These are phyloP conservation scores for Coprinopsis sp. DNA, from an alignment of 768 basidiomycete genomes.

Conservation along the genomic window DNA sequence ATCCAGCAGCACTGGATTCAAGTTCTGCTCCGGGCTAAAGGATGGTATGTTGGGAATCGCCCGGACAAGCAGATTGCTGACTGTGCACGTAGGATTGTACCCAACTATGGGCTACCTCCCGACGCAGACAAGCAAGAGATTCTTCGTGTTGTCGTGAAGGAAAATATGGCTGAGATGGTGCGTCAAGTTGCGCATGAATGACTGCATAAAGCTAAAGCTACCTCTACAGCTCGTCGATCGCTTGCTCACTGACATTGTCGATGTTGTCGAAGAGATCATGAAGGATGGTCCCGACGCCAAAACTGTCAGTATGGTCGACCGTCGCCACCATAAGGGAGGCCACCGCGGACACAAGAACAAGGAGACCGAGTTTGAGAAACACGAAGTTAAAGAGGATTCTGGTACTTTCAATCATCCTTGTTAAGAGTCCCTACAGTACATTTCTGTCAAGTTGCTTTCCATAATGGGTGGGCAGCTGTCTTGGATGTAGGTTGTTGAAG, in stretches of 20 bases:
- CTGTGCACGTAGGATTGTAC: conserved; percentile 37
- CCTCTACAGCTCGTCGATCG: conserved; percentile 51
- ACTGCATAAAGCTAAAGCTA: neutral
- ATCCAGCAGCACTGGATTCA: conserved; percentile 61
- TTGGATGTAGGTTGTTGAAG: too few relatives aligned
- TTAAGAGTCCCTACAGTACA: too few relatives aligned
- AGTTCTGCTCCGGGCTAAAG: conserved; percentile 42
- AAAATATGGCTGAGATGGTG: conserved; percentile 50
- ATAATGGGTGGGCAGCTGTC: too few relatives aligned
- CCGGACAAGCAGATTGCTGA: neutral
- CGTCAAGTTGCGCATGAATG: conserved; percentile 11
- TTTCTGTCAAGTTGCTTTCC: too few relatives aligned
- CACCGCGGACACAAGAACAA: conserved; percentile 21
- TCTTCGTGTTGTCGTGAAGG: conserved; percentile 61
- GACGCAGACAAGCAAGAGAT: conserved; percentile 51
- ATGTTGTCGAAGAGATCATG: conserved; percentile 57
- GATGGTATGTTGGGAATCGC: conserved; percentile 43
- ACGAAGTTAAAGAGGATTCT: conserved; percentile 41
- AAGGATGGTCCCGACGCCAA: conserved; percentile 44
- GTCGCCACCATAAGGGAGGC: conserved; percentile 19
- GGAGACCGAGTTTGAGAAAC: conserved; percentile 20
- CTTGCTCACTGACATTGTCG: conserved; percentile 65
- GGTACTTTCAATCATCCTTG: conserved; percentile 71
- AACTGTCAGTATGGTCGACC: conserved; percentile 32
- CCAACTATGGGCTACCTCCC: conserved; percentile 52